phyloP scores from a whole-genome alignment of 2,329 filamentous ascomycete genomes.

The Phyllosticta citribraziliensis region DNA sequence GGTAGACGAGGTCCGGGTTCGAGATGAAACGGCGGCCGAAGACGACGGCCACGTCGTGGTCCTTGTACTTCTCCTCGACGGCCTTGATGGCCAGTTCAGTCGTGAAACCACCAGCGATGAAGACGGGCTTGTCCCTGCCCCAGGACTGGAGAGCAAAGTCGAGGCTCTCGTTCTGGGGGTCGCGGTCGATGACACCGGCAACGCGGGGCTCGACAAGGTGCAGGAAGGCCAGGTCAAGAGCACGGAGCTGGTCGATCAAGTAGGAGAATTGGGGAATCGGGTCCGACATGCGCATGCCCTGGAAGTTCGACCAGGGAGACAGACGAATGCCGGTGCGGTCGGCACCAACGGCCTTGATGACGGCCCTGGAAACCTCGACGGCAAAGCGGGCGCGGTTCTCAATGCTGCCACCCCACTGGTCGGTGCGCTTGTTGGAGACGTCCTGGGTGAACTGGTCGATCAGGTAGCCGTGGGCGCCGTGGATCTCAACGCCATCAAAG shows the following conservation, averaged over 20 bases:
- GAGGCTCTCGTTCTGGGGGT: slow-evolving; percentile 16
- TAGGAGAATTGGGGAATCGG: slow-evolving; percentile 55
- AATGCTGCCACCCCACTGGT: slow-evolving; percentile 38
- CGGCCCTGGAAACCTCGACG: slow-evolving; percentile 44
- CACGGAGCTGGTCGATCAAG: slow-evolving; percentile 41
- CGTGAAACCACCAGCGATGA: slow-evolving; percentile 34
- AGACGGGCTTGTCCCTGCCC: slow-evolving; percentile 19
- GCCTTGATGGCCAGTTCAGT: slow-evolving; percentile 27
- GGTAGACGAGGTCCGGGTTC: slow-evolving; percentile 40
- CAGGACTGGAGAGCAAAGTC: slow-evolving; percentile 19
- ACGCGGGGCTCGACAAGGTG: slow-evolving; percentile 50
- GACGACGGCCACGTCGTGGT: slow-evolving; percentile 36
- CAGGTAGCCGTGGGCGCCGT: slow-evolving; percentile 56
- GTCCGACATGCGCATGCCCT: slow-evolving; percentile 54
- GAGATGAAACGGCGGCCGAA: slow-evolving; percentile 42
- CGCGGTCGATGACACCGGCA: slow-evolving; percentile 30
- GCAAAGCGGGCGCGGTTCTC: slow-evolving; percentile 45
- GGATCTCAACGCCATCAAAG: slow-evolving; percentile 52
- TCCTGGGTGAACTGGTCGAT: slow-evolving; percentile 57
- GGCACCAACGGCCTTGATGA: slow-evolving; percentile 40
- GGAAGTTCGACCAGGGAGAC: slow-evolving; percentile 51
- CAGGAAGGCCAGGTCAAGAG: slow-evolving; percentile 48
- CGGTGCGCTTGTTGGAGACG: slow-evolving; percentile 44
- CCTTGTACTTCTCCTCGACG: slow-evolving; percentile 32
- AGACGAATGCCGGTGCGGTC: slow-evolving; percentile 49